These are phyloP conservation scores for Micromonas commoda DNA, from an alignment of 139 green algal genomes.

Conservation along the genomic window DNA sequence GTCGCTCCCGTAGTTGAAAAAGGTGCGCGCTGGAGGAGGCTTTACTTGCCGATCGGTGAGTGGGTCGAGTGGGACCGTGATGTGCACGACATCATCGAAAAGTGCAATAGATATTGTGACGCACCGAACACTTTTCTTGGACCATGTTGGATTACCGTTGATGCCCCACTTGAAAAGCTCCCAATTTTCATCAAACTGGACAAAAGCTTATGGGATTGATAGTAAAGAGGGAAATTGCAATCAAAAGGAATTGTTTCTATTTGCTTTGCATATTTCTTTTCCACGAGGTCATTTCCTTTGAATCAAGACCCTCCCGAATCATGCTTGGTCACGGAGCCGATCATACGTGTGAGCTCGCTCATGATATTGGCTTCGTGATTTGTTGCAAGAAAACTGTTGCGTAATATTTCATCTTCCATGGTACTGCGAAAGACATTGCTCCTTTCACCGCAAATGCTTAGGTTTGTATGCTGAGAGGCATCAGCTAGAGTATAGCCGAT, in stretches of 20 bases:
- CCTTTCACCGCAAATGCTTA: no score
- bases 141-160: neutral
- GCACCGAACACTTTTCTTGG: no score
- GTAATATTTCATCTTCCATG: no score
- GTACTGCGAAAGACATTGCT: no score
- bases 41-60: slow-evolving; percentile 51
- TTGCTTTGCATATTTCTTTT: slow-evolving; percentile 3
- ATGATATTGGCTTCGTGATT: no score
- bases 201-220: neutral
- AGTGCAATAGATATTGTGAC: no score
- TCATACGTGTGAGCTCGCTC: no score
- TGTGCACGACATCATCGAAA: neutral
- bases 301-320: no score
- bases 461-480: no score
- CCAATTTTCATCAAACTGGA: slow-evolving; percentile 10
- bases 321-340: no score
- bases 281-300: neutral
- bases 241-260: neutral
- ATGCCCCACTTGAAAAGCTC: slow-evolving; percentile 20
- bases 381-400: no score
- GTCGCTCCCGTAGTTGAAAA: slow-evolving; percentile 57
- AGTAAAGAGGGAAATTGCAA: neutral
- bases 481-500: no score
- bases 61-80: slow-evolving; percentile 25
- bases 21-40: slow-evolving; percentile 42